Conservation (phyloP, 2,329 filamentous ascomycete genomes). For the Fusarium armeniacum region DNA sequence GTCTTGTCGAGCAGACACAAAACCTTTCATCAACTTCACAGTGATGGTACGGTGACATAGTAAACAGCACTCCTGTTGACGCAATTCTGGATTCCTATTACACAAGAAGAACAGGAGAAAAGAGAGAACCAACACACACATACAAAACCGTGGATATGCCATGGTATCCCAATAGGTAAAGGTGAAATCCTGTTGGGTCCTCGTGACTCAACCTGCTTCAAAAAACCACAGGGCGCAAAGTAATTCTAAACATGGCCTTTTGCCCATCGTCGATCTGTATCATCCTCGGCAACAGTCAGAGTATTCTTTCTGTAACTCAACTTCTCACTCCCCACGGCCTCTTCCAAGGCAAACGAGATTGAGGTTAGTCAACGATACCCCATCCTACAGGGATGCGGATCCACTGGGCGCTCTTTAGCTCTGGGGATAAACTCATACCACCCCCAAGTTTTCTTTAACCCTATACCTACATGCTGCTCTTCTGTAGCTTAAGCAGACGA, state of each 20-base stretch:
- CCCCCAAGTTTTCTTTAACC: conserved; percentile 34
- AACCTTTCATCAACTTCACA: not conserved
- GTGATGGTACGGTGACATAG: conserved; percentile 21
- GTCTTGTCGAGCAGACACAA: not conserved
- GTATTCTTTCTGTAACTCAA: conserved; percentile 3
- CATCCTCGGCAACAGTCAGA: conserved; percentile 8
- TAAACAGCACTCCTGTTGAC: not conserved
- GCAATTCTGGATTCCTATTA: conserved; percentile 13
- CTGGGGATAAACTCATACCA: conserved; percentile 44
- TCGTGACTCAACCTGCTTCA: conserved; percentile 29
- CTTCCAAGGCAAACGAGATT: conserved; percentile 47
- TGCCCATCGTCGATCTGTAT: conserved; percentile 25
- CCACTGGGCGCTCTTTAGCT: conserved; percentile 15
- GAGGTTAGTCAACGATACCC: conserved; percentile 44
- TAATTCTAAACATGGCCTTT: conserved; percentile 31
- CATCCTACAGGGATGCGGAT: conserved; percentile 19
- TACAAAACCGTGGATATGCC: conserved; percentile 12
- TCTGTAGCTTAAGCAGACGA: conserved; percentile 28
- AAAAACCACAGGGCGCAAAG: conserved; percentile 37
- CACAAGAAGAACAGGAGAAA: conserved; percentile 23
- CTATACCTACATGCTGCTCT: conserved; percentile 17
- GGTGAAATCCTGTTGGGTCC: conserved; percentile 19
- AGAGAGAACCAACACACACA: not conserved
- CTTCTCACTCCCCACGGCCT: conserved; percentile 35
- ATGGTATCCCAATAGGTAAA: not conserved